phyloP scores from a whole-genome alignment of 83 land plant genomes.

The Diphasiastrum complanatum region DNA sequence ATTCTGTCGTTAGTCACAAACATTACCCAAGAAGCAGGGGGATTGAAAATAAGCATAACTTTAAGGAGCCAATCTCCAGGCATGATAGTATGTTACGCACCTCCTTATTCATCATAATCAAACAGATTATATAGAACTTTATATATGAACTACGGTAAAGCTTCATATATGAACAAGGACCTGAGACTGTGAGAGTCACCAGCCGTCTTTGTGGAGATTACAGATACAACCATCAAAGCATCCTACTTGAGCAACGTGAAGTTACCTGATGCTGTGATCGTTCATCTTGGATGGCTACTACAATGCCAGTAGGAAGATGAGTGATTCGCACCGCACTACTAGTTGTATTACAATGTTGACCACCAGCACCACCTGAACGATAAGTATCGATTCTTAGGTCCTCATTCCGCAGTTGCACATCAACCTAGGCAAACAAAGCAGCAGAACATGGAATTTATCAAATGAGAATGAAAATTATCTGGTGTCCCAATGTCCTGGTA shows the following conservation, averaged over 20 bases:
- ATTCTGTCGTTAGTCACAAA: conserved; percentile 38
- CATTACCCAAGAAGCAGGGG: not conserved
- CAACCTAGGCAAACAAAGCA: conserved; percentile 44
- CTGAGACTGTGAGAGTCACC: too few species aligned
- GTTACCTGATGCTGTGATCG: conserved; percentile 89
- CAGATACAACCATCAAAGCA: too few species aligned
- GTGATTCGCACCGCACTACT: conserved; percentile 92
- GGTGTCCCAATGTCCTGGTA: not conserved
- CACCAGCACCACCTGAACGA: conserved; percentile 92
- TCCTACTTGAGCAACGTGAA: too few species aligned
- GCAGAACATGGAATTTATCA: not conserved
- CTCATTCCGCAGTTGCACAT: conserved; percentile 78
- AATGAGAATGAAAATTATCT: not conserved
- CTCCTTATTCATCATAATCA: too few species aligned
- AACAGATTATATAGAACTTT: too few species aligned
- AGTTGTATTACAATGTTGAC: conserved; percentile 95
- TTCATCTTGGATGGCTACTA: conserved; percentile 88
- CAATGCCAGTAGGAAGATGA: conserved; percentile 75
- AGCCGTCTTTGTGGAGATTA: not conserved
- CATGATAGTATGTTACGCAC: too few species aligned
- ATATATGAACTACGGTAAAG: too few species aligned
- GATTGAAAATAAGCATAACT: too few species aligned
- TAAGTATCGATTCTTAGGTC: conserved; percentile 86
- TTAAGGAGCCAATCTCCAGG: too few species aligned
- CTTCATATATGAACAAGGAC: too few species aligned